Evolutionary conservation across 352 stramenopile genomes (phyloP).

Genomic region (Phytophthora lateralis): DNA sequence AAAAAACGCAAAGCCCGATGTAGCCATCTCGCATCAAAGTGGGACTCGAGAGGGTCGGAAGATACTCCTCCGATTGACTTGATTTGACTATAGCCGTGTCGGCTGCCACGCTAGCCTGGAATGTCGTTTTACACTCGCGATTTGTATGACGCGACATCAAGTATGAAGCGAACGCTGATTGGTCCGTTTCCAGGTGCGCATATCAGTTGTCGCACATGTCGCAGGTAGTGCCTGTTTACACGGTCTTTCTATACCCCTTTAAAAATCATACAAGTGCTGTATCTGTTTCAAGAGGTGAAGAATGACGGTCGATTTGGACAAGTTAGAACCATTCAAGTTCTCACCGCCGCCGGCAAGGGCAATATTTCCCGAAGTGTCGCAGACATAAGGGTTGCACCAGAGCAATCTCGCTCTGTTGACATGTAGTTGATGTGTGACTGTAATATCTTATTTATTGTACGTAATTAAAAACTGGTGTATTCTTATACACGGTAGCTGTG

Average conservation of each 20-base stretch:
- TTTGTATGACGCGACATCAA: conserved; percentile 14
- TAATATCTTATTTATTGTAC: no score
- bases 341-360: no score
- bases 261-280: neutral
- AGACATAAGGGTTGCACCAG: no score
- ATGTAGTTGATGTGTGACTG: no score
- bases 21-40: conserved; percentile 24
- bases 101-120: conserved; percentile 21
- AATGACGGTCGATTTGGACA: no score
- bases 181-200: conserved; percentile 2
- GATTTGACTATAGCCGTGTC: conserved; percentile 18
- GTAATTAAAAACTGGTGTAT: no score
- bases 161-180: conserved; percentile 13
- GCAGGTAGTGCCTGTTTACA: neutral
- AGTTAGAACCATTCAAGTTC: no score
- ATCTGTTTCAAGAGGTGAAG: no score
- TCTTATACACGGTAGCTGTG: no score
- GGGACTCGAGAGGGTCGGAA: conserved; percentile 28
- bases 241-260: neutral
- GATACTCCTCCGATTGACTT: conserved; percentile 33
- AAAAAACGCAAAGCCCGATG: conserved; percentile 12
- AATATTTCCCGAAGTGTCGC: no score
- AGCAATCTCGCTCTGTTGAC: no score
- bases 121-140: conserved; percentile 26
- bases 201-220: conserved; percentile 33